phyloP scores from a whole-genome alignment of 768 basidiomycete species.

The Boletus reticuloceps region DNA sequence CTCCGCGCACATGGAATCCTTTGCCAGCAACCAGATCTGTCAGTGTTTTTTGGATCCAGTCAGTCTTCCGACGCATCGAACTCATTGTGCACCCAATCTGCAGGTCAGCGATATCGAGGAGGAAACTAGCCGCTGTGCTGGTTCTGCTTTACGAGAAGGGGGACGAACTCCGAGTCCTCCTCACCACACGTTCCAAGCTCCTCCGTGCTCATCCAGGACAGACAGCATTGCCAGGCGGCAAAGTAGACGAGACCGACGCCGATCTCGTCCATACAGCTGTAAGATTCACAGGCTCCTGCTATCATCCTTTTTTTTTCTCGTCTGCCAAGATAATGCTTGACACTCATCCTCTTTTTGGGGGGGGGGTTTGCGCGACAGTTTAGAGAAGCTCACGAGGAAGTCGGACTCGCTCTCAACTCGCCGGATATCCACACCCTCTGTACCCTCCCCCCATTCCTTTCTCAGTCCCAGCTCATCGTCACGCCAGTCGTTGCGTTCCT shows the following conservation, averaged over 20 bases:
- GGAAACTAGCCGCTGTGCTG: slow-evolving; percentile 71
- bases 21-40: slow-evolving; percentile 48
- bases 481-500: slow-evolving; percentile 77
- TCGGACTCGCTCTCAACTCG: slow-evolving; percentile 58
- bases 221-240: slow-evolving; percentile 83
- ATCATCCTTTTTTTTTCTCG: background rate
- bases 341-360: background rate
- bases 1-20: slow-evolving; percentile 29
- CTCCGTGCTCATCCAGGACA: slow-evolving; percentile 77
- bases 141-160: slow-evolving; percentile 75
- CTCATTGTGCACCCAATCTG: background rate
- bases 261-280: slow-evolving; percentile 74
- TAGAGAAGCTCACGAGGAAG: slow-evolving; percentile 86
- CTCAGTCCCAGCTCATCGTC: slow-evolving; percentile 66
- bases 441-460: slow-evolving; percentile 63
- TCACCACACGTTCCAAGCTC: slow-evolving; percentile 82
- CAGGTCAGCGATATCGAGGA: slow-evolving; percentile 35
- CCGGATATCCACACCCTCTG: slow-evolving; percentile 60
- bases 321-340: background rate
- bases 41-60: slow-evolving; percentile 29
- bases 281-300: slow-evolving; percentile 26
- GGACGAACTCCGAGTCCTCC: slow-evolving; percentile 66
- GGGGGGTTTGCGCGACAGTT: slow-evolving; percentile 49
- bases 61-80: background rate
- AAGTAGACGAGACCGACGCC: slow-evolving; percentile 62